Conservation (phyloP, 139 green algal genomes). For the Picochlorum sp. region DNA sequence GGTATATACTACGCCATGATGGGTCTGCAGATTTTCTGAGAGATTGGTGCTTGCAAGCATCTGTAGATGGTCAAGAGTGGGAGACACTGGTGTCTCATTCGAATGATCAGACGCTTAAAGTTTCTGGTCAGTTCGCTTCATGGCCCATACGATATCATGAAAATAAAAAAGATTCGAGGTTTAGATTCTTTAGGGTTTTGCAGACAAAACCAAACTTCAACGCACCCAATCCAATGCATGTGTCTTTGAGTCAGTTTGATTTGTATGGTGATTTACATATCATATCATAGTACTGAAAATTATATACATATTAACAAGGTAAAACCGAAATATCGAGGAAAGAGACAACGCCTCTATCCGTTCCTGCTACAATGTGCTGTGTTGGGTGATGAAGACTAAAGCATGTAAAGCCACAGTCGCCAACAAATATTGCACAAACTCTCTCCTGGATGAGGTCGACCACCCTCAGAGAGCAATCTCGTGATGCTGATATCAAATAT, state of each 20-base stretch:
- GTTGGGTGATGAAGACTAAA: slow-evolving; percentile 24
- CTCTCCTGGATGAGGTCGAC: slow-evolving; percentile 21
- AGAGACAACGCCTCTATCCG: slow-evolving; percentile 52
- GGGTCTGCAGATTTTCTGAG: slow-evolving; percentile 60
- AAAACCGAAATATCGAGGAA: slow-evolving; percentile 41
- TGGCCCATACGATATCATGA: slow-evolving; percentile 63
- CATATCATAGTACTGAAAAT: neutral
- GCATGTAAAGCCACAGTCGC: slow-evolving; percentile 39
- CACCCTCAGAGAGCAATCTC: slow-evolving; percentile 44
- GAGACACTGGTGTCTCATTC: slow-evolving; percentile 51
- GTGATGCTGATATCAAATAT: slow-evolving; percentile 28
- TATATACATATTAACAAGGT: neutral
- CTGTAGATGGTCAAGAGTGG: slow-evolving; percentile 55
- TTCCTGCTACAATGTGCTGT: slow-evolving; percentile 44
- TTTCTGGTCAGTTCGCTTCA: slow-evolving; percentile 64
- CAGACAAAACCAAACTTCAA: slow-evolving; percentile 36
- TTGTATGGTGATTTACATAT: slow-evolving; percentile 65
- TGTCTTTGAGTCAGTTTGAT: slow-evolving; percentile 64
- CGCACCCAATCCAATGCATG: slow-evolving; percentile 25
- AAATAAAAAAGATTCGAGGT: slow-evolving; percentile 34
- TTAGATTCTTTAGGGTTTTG: slow-evolving; percentile 63
- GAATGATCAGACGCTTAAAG: slow-evolving; percentile 48
- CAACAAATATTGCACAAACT: slow-evolving; percentile 47
- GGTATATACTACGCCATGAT: slow-evolving; percentile 80
- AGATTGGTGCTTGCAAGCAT: slow-evolving; percentile 77